Evolutionary conservation across 805 yeast genomes (phyloP).

Genomic region (Debaryomyces castellii): DNA sequence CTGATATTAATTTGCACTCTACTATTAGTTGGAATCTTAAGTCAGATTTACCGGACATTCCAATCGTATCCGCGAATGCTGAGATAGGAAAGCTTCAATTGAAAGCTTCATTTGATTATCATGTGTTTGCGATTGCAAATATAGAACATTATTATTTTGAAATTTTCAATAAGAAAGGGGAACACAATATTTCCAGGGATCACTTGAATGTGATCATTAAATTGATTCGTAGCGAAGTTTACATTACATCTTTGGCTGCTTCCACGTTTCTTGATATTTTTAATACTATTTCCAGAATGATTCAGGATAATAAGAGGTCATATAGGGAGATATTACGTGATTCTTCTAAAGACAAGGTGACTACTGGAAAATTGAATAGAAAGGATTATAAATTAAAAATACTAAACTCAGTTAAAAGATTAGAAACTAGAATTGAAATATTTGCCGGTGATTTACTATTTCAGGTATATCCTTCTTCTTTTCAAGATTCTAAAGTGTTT

Average conservation of each 20-base stretch:
- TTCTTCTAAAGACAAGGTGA: constrained; percentile 31
- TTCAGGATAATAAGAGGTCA: constrained; percentile 68
- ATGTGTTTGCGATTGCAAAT: constrained; percentile 69
- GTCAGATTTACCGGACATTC: constrained; percentile 48
- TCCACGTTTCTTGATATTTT: constrained; percentile 78
- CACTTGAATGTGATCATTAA: constrained; percentile 52
- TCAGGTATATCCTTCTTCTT: constrained; percentile 80
- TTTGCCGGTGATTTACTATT: constrained; percentile 53
- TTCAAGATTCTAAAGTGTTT: constrained; percentile 75
- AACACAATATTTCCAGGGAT: constrained; percentile 51
- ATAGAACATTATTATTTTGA: constrained; percentile 49
- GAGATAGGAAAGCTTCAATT: constrained; percentile 56
- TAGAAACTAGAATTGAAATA: constrained; percentile 70
- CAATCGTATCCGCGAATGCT: constrained; percentile 62
- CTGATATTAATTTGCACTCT: constrained; percentile 54
- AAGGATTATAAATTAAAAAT: constrained; percentile 2
- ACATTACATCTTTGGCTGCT: constrained; percentile 81
- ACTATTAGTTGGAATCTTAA: constrained; percentile 69
- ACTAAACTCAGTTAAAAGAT: constrained; percentile 27
- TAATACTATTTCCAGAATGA: constrained; percentile 66
- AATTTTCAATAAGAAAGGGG: constrained; percentile 68
- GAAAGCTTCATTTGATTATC: constrained; percentile 79
- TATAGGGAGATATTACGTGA: constrained; percentile 75
- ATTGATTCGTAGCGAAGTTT: constrained; percentile 56
- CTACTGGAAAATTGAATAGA: background rate